Conservation (phyloP, 805 yeast genomes). For the Starmerella roubikii region DNA sequence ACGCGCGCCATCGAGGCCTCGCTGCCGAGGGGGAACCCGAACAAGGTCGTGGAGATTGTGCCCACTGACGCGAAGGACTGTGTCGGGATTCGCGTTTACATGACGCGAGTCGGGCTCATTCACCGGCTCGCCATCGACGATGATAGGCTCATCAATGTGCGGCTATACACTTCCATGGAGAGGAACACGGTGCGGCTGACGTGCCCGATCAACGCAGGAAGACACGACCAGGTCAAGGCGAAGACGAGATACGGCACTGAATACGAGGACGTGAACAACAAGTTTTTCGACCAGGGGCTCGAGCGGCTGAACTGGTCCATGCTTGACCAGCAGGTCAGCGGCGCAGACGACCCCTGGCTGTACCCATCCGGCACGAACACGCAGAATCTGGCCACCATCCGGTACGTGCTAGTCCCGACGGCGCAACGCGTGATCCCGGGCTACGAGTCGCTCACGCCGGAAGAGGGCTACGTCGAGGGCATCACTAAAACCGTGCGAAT, state of each 20-base stretch:
- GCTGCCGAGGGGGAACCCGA: slow-evolving; percentile 42
- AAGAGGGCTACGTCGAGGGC: slow-evolving; percentile 90
- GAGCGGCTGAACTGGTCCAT: slow-evolving; percentile 65
- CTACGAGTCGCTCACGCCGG: slow-evolving; percentile 56
- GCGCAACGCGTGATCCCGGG: slow-evolving; percentile 34
- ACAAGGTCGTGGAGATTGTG: slow-evolving; percentile 43
- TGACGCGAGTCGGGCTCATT: slow-evolving; percentile 69
- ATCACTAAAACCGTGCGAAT: slow-evolving; percentile 26
- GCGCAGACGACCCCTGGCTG: slow-evolving; percentile 57
- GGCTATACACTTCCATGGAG: slow-evolving; percentile 38
- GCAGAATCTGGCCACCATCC: slow-evolving; percentile 45
- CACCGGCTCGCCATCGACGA: slow-evolving; percentile 69
- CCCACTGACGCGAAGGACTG: slow-evolving; percentile 31
- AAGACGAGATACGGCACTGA: slow-evolving; percentile 66
- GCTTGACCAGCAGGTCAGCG: slow-evolving; percentile 83
- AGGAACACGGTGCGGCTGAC: slow-evolving; percentile 8
- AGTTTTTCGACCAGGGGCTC: slow-evolving; percentile 35
- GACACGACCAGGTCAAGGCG: slow-evolving; percentile 24
- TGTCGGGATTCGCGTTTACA: slow-evolving; percentile 51
- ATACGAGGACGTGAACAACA: slow-evolving; percentile 45
- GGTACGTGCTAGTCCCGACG: slow-evolving; percentile 75
- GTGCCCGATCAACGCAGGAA: slow-evolving; percentile 4
- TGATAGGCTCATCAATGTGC: slow-evolving; percentile 63
- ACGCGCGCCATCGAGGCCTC: slow-evolving; percentile 55
- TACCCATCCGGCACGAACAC: slow-evolving; percentile 34